phyloP scores from a whole-genome alignment of 2,329 filamentous ascomycete species.

The Diaporthe ampelina region DNA sequence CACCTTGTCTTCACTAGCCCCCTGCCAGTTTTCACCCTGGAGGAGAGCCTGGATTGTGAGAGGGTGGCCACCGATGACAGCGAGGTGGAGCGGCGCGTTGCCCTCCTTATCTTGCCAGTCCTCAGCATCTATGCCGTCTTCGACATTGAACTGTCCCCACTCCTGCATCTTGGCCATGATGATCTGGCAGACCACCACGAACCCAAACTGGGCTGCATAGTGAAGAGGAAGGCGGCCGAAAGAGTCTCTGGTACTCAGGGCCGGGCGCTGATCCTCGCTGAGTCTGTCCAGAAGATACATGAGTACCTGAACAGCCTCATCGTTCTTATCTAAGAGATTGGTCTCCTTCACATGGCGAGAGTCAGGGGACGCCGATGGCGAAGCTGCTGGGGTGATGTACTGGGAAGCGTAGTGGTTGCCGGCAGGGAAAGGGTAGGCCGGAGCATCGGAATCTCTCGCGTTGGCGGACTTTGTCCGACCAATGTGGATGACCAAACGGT shows the following conservation, averaged over 20 bases:
- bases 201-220: constrained; percentile 95
- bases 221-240: constrained; percentile 90
- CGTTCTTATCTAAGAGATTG: constrained; percentile 72
- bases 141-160: constrained; percentile 89
- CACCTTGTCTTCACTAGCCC: constrained; percentile 71
- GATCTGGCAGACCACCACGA: constrained; percentile 89
- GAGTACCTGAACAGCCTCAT: constrained; percentile 81
- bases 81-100: constrained; percentile 90
- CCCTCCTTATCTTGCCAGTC: constrained; percentile 95
- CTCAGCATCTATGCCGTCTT: constrained; percentile 86
- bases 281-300: constrained; percentile 76
- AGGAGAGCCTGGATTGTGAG: constrained; percentile 87
- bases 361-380: constrained; percentile 73
- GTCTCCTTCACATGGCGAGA: constrained; percentile 74
- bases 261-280: constrained; percentile 74
- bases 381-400: constrained; percentile 84
- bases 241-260: constrained; percentile 78
- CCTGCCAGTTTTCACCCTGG: constrained; percentile 83
- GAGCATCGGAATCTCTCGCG: constrained; percentile 62
- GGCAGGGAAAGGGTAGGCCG: constrained; percentile 64
- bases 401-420: constrained; percentile 72
- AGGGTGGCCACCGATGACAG: constrained; percentile 91
- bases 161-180: constrained; percentile 90
- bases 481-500: constrained; percentile 92
- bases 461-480: constrained; percentile 76